Evolutionary conservation across 2,329 filamentous ascomycete genomes (phyloP).

Genomic region (Stagonosporopsis rhizophila): DNA sequence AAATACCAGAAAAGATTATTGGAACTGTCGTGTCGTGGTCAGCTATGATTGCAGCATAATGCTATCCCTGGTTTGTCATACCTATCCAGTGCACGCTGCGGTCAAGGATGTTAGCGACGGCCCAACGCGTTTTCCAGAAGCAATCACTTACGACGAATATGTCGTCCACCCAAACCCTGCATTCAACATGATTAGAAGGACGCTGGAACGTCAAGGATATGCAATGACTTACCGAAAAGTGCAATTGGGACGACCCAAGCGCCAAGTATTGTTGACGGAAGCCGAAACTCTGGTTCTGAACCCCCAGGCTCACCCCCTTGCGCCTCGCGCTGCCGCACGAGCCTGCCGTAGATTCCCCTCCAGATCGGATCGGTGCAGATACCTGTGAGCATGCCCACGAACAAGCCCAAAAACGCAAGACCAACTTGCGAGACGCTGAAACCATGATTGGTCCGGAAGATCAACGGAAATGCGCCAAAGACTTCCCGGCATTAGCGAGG

Average conservation of each 20-base stretch:
- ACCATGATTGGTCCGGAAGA: constrained; percentile 76
- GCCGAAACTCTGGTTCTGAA: constrained; percentile 85
- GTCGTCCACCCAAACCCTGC: constrained; percentile 82
- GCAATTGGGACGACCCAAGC: constrained; percentile 78
- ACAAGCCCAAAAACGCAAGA: constrained; percentile 72
- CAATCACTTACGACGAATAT: constrained; percentile 75
- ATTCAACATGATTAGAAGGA: constrained; percentile 37
- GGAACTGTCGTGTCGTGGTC: constrained; percentile 52
- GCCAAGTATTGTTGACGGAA: constrained; percentile 73
- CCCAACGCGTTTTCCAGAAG: constrained; percentile 57
- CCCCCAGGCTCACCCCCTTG: constrained; percentile 62
- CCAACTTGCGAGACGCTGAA: constrained; percentile 83
- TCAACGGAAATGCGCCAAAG: constrained; percentile 76
- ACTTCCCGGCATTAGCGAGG: constrained; percentile 52
- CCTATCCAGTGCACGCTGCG: constrained; percentile 59
- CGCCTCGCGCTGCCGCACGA: constrained; percentile 62
- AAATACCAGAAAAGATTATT: constrained; percentile 57
- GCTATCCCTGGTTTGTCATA: constrained; percentile 42
- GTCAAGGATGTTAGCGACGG: constrained; percentile 36
- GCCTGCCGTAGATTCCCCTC: constrained; percentile 64
- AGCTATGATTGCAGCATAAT: constrained; percentile 41
- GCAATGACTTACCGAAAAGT: constrained; percentile 70
- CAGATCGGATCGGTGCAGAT: constrained; percentile 71
- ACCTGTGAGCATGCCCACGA: constrained; percentile 72
- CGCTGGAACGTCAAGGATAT: constrained; percentile 30